Evolutionary conservation across 331 rosid species (phyloP).

Genomic region (Phaseolus coccineus): DNA sequence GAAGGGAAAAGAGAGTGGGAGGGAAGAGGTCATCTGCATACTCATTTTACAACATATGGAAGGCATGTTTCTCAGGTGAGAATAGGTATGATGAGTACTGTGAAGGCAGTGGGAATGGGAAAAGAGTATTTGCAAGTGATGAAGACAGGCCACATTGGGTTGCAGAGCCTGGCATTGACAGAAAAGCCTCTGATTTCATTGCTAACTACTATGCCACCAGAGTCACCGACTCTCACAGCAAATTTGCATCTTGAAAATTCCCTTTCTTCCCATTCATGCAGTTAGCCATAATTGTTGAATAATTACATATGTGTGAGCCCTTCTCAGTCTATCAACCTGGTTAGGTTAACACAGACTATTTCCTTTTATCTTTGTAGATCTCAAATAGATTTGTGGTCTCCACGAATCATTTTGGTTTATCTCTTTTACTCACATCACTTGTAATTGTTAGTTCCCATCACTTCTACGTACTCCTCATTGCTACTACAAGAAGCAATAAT

Average conservation of each 20-base stretch:
- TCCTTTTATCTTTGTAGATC: no score
- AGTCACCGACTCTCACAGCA: conserved; percentile 57
- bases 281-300: no score
- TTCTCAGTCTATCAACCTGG: no score
- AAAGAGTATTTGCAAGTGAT: conserved; percentile 73
- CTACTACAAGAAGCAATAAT: no score
- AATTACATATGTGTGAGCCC: no score
- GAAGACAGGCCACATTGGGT: conserved; percentile 71
- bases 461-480: not conserved
- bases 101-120: conserved; percentile 59
- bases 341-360: no score
- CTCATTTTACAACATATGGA: conserved; percentile 62
- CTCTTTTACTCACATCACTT: not conserved
- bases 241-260: conserved; percentile 45
- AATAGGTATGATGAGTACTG: conserved; percentile 53
- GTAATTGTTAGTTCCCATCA: conserved; percentile 11
- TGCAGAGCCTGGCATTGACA: conserved; percentile 87
- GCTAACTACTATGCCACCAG: conserved; percentile 66
- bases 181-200: conserved; percentile 78
- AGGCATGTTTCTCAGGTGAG: conserved; percentile 67
- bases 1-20: conserved; percentile 45
- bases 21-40: conserved; percentile 51
- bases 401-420: not conserved
- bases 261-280: not conserved
- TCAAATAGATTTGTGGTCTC: no score